Percentiles rank a stretch among this genome's conserved stretches.
Evolutionary conservation across 73 alveolate genomes (phyloP).

Genomic region (Stentor coeruleus): DNA sequence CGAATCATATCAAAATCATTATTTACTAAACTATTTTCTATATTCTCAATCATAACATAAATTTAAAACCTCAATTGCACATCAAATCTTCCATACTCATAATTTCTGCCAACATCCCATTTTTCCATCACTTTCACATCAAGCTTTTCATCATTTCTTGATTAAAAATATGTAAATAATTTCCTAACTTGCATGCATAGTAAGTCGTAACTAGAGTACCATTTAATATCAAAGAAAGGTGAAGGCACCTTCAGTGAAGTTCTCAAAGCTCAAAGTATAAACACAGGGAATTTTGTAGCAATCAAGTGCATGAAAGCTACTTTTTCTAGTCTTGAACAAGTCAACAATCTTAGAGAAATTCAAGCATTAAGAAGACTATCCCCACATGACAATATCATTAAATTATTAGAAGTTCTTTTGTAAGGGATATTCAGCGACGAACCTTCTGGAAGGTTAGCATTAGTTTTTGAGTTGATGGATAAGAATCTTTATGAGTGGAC

Average conservation of each 20-base stretch:
- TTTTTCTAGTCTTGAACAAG: conserved; percentile 86
- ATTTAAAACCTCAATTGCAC: too few relatives aligned
- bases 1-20: too few relatives aligned
- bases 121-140: too few relatives aligned
- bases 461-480: conserved; percentile 99
- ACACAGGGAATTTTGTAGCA: conserved; percentile 89
- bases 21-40: too few relatives aligned
- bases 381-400: conserved; percentile 95
- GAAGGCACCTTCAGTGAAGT: conserved; percentile 99
- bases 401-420: conserved; percentile 87
- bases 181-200: too few relatives aligned
- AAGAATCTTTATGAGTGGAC: conserved; percentile 95
- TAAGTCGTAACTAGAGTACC: conserved; percentile 25
- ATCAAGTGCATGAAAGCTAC: conserved; percentile 90
- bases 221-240: conserved; percentile 36
- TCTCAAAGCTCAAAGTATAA: conserved; percentile 88
- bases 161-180: too few relatives aligned
- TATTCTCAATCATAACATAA: too few relatives aligned
- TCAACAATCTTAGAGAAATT: conserved; percentile 89
- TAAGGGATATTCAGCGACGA: conserved; percentile 70
- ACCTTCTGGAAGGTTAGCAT: conserved; percentile 98
- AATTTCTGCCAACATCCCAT: too few relatives aligned
- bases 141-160: too few relatives aligned
- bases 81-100: too few relatives aligned
- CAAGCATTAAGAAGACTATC: conserved; percentile 92